Conservation (phyloP, 129 eudicot species). For the Kitagawia praeruptora region DNA sequence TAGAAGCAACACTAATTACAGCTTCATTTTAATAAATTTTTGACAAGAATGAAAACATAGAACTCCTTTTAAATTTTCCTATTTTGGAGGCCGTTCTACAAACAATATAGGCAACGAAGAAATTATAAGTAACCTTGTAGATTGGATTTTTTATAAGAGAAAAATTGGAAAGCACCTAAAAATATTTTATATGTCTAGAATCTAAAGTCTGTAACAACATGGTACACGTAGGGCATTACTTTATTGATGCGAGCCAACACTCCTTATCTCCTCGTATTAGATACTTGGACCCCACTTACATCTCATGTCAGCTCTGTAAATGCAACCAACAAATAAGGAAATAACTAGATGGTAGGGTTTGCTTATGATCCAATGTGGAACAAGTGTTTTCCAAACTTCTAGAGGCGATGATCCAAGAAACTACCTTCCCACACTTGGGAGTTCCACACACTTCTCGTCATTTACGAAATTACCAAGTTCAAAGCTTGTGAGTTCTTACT, state of each 20-base stretch:
- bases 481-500: neutral
- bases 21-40: neutral
- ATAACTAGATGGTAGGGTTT: neutral
- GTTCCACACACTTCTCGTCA: too few relatives aligned
- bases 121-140: neutral
- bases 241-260: neutral
- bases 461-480: neutral
- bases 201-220: neutral
- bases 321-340: neutral
- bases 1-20: neutral
- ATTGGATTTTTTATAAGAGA: neutral
- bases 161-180: neutral
- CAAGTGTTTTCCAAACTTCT: neutral
- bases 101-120: neutral
- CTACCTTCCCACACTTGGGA: neutral
- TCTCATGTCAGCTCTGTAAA: neutral
- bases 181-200: neutral
- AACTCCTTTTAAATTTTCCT: neutral
- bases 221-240: neutral
- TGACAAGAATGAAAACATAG: neutral
- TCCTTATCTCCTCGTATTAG: too few relatives aligned
- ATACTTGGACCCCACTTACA: neutral
- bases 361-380: neutral
- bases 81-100: neutral
- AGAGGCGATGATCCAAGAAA: neutral